These are phyloP conservation scores for Crepidotus variabilis DNA, from an alignment of 768 basidiomycete species.

Conservation along the genomic window DNA sequence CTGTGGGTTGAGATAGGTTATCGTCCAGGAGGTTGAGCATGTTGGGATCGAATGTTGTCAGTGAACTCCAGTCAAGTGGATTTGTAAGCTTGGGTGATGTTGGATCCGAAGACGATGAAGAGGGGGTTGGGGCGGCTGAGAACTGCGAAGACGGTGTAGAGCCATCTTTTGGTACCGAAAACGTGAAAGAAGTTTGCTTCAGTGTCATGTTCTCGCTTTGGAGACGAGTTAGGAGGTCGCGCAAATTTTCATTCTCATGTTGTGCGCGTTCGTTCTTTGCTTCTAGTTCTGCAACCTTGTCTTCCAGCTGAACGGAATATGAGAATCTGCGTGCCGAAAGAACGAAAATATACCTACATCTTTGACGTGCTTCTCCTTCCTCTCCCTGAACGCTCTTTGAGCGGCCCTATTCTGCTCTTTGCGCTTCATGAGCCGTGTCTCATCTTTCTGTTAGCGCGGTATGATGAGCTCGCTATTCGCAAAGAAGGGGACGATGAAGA, in stretches of 20 bases:
- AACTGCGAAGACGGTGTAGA: conserved; percentile 10
- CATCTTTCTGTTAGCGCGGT: conserved; percentile 51
- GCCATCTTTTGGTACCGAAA: conserved; percentile 55
- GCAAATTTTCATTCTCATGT: conserved; percentile 85
- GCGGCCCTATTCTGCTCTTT: conserved; percentile 98
- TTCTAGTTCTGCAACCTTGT: conserved; percentile 84
- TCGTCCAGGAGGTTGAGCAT: conserved; percentile 65
- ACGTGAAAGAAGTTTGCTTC: conserved; percentile 82
- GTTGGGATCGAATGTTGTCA: conserved; percentile 69
- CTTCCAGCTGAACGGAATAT: conserved; percentile 64
- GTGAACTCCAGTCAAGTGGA: conserved; percentile 59
- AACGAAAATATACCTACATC: conserved; percentile 56
- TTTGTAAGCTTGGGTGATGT: conserved; percentile 35
- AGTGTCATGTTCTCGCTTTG: conserved; percentile 85
- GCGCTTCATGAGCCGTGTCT: conserved; percentile 74
- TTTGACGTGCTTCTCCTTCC: conserved; percentile 96
- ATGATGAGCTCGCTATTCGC: not conserved
- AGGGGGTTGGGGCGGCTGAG: conserved; percentile 23
- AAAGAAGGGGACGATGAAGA: conserved; percentile 1
- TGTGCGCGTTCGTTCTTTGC: conserved; percentile 69
- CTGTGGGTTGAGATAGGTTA: conserved; percentile 41
- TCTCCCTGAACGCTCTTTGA: conserved; percentile 94
- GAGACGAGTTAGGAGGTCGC: conserved; percentile 78
- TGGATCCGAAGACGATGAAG: conserved; percentile 25
- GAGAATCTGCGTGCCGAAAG: conserved; percentile 8